Base-by-base conservation (phyloP, 208 protist genomes). In the Crithidia sp. region DNA sequence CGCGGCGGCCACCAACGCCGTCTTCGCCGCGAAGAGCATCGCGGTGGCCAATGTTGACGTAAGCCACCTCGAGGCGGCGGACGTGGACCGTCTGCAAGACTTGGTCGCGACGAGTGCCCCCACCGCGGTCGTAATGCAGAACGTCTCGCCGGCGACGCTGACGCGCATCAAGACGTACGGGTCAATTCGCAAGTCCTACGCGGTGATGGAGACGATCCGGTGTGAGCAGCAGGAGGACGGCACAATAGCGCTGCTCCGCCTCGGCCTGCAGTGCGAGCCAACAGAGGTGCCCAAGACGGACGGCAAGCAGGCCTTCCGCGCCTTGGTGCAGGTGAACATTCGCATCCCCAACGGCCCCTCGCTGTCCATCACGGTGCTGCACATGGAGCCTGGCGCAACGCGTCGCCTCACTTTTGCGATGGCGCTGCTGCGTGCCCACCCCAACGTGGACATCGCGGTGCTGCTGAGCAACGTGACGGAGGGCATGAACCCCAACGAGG, bases 31-130 rank as follows among this genome's bases (percentile, higher is more conserved):
- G 7, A 88, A 91, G 74, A 77, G 60, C 43, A 74, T 92, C 54
- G 86, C 77, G 0, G 84, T 96, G 59, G 88, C 81, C 19, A 92
- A 81, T 66, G 81, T 87, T 14, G 89, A 94, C 77, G 81, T 90
- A 44, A 75, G 64, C 58, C 76, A 83, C 55, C 50, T 83, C 41
- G 77, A 83, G 2, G 58, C 58, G 0, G 55, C 75, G 9, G 87
- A 94, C 17, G 74, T 90, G 19, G 89, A 96, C 10, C 67, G 72
- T 45, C 77, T 96, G 65, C 81, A 78, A 56, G 88, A 86, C 17
- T 55, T 92, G 13, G 70, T 96, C 37, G 36, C 60, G 16, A 19
- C 65, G 17, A 86, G 83, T 39, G 50, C 68, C 0, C 89, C 92
- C 13, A 83, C 89, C 4, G 82, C 92, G 54, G 86, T 85, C n/a